These are phyloP conservation scores for Prunus armeniaca DNA, from an alignment of 306 rosid species.

Conservation along the genomic window DNA sequence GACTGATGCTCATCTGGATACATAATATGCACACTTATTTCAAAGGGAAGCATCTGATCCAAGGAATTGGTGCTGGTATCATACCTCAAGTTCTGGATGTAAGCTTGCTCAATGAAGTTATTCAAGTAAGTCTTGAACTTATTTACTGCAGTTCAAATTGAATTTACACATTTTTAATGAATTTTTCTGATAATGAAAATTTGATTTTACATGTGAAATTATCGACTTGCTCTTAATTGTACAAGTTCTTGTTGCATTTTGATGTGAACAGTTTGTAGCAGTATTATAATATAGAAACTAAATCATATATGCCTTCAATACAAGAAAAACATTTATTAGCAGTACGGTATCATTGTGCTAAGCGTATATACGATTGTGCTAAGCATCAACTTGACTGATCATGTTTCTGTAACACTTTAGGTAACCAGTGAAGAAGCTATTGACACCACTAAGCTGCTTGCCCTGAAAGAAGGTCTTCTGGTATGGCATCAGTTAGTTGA, in stretches of 20 bases:
- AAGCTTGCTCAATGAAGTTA: constrained; percentile 57
- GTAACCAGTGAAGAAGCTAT: constrained; percentile 65
- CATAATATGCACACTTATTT: constrained; percentile 1
- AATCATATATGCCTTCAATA: background rate
- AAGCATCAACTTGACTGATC: background rate
- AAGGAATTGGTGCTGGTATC: constrained; percentile 73
- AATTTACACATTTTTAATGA: background rate
- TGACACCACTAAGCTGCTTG: constrained; percentile 64
- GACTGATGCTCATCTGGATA: background rate
- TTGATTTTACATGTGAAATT: background rate
- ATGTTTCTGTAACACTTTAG: constrained; percentile 34
- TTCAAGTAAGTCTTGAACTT: constrained; percentile 42
- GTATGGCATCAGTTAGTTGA: constrained; percentile 27
- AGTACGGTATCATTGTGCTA: too few relatives aligned
- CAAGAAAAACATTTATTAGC: too few relatives aligned
- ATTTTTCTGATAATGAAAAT: too few relatives aligned
- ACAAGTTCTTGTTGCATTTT: background rate
- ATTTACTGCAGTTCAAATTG: background rate
- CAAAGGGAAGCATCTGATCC: constrained; percentile 69
- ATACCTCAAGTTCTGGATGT: constrained; percentile 52
- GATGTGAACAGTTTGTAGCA: background rate
- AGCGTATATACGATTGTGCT: too few relatives aligned
- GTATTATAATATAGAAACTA: background rate
- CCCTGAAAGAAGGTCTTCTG: constrained; percentile 81
- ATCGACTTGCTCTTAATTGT: background rate